Conservation (phyloP, 2,329 filamentous ascomycete genomes). For the Daldinia sp. region DNA sequence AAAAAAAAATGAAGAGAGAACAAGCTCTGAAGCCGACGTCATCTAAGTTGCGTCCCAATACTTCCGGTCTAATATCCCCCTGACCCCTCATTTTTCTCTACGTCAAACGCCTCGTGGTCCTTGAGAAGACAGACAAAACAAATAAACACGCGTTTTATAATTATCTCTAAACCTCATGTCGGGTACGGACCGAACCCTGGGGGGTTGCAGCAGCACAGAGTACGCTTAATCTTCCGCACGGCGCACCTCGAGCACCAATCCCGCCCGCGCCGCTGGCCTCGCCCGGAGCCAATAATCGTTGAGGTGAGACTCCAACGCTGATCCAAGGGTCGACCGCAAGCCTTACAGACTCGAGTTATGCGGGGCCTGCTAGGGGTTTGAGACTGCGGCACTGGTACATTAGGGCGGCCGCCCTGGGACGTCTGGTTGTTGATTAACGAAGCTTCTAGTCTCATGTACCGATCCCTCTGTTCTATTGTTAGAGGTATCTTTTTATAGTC, state of each 20-base stretch:
- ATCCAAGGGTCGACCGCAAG: constrained; percentile 41
- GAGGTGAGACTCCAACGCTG: constrained; percentile 46
- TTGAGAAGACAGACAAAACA: not conserved
- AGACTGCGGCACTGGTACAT: not conserved
- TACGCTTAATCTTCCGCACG: constrained; percentile 41
- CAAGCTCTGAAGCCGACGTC: constrained; percentile 1
- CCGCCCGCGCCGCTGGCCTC: constrained; percentile 36
- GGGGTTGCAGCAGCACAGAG: constrained; percentile 42
- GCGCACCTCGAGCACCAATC: constrained; percentile 48
- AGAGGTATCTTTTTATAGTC: not conserved
- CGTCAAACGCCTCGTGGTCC: constrained; percentile 1
- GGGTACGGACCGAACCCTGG: not conserved
- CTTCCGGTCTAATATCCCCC: not conserved
- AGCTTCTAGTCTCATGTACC: not conserved
- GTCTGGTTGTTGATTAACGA: constrained; percentile 42
- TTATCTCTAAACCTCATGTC: not conserved
- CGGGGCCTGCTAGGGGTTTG: not conserved
- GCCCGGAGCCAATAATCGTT: constrained; percentile 40
- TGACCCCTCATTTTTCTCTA: not conserved
- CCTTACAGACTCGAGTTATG: constrained; percentile 31
- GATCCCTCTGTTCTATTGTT: not conserved
- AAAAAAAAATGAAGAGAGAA: constrained; percentile 5
- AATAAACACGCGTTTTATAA: not conserved
- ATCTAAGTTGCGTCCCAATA: constrained; percentile 5
- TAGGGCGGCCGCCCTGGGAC: constrained; percentile 32